Conservation (phyloP, 2,329 filamentous ascomycete genomes). For the Pseudogymnoascus sp. region DNA sequence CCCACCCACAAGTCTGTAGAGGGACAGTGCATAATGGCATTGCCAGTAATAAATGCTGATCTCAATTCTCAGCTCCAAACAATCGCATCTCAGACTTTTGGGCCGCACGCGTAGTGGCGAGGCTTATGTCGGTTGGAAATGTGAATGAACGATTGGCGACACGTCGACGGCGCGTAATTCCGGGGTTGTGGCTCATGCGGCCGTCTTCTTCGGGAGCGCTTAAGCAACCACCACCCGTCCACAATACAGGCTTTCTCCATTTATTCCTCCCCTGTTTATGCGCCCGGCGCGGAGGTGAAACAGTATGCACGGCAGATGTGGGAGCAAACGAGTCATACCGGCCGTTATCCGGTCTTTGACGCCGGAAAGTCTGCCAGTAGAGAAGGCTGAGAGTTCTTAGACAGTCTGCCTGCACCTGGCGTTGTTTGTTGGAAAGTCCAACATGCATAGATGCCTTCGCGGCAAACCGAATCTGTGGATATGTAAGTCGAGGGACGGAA, state of each 20-base stretch:
- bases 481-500: slow-evolving; percentile 1
- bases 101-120: background rate
- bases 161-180: background rate
- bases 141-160: slow-evolving; percentile 1
- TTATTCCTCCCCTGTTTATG: background rate
- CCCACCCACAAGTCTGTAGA: too few species aligned
- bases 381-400: background rate
- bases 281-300: background rate
- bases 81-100: background rate
- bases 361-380: background rate
- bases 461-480: background rate
- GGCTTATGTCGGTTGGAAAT: background rate
- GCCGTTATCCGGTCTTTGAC: background rate
- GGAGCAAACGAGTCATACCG: background rate
- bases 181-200: background rate
- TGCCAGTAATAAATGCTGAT: background rate
- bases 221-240: background rate
- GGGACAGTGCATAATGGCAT: too few species aligned
- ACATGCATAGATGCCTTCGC: background rate
- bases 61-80: background rate
- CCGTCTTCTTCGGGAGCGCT: background rate
- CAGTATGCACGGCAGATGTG: slow-evolving; percentile 1
- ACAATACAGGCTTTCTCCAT: background rate
- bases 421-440: background rate
- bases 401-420: background rate